Evolutionary conservation across 2,329 filamentous ascomycete genomes (phyloP).

Genomic region (Aureobasidium sp.): DNA sequence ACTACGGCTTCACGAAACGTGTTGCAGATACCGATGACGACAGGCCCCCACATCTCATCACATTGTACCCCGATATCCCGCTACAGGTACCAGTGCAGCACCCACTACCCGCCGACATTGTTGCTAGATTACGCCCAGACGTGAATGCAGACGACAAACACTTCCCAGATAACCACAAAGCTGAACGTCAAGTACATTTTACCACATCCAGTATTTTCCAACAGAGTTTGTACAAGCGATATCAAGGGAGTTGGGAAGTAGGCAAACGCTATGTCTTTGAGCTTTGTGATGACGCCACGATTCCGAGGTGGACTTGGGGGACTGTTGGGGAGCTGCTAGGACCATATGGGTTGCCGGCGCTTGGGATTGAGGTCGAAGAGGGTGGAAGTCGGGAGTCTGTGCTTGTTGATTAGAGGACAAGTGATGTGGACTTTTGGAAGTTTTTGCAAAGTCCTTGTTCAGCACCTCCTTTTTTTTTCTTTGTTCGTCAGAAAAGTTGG

Average conservation of each 20-base stretch:
- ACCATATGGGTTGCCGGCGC: background rate
- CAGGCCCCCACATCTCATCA: background rate
- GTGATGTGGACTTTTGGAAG: too few species aligned
- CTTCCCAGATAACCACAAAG: background rate
- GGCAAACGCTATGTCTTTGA: background rate
- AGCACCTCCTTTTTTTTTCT: too few species aligned
- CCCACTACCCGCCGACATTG: background rate
- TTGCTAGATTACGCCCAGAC: background rate
- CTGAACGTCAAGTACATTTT: background rate
- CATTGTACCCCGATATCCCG: background rate
- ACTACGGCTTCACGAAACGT: background rate
- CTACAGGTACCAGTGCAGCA: background rate
- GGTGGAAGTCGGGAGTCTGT: background rate
- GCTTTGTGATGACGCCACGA: background rate
- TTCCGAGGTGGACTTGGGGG: constrained; percentile 1
- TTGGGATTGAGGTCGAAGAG: background rate
- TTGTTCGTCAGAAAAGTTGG: too few species aligned
- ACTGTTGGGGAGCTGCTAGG: background rate
- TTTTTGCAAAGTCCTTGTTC: too few species aligned
- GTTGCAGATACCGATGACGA: background rate
- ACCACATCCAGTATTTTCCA: background rate
- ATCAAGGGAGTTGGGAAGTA: background rate
- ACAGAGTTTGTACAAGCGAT: background rate
- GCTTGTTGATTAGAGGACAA: background rate
- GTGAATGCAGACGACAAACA: background rate